These are phyloP conservation scores for Parmelia sp. DNA, from an alignment of 495 filamentous ascomycete species.

Conservation along the genomic window DNA sequence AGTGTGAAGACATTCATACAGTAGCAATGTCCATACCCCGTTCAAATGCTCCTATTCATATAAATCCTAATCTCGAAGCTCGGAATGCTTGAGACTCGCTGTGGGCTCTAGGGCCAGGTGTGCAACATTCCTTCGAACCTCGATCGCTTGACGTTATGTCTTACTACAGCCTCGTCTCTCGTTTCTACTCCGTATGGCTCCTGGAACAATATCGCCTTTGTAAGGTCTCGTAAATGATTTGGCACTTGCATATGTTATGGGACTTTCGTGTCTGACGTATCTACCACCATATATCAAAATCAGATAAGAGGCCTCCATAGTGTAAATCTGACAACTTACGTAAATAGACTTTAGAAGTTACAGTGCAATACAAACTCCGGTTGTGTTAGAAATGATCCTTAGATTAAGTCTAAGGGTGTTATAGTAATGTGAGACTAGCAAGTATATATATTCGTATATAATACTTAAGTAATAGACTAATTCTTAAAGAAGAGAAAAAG, in stretches of 20 bases:
- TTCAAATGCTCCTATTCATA: not conserved
- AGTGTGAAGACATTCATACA: not conserved
- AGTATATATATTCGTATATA: too few species aligned
- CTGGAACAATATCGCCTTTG: not conserved
- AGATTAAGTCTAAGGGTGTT: too few species aligned
- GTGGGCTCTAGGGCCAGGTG: not conserved
- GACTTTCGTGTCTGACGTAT: not conserved
- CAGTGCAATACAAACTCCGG: too few species aligned
- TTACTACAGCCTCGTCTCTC: not conserved
- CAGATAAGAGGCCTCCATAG: not conserved
- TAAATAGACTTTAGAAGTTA: not conserved
- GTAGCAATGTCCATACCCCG: not conserved
- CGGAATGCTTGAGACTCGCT: not conserved
- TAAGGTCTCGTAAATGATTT: not conserved
- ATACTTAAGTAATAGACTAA: too few species aligned
- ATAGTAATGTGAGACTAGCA: too few species aligned
- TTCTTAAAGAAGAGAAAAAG: too few species aligned
- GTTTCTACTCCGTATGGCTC: not conserved
- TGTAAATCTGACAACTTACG: not conserved
- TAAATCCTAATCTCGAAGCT: not conserved
- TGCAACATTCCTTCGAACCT: not conserved
- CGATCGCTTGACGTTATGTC: not conserved
- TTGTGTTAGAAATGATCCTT: too few species aligned
- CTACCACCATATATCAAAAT: not conserved
- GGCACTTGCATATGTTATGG: not conserved